These are phyloP conservation scores for Ogataea kodamae DNA, from an alignment of 805 yeast species.

Conservation along the genomic window DNA sequence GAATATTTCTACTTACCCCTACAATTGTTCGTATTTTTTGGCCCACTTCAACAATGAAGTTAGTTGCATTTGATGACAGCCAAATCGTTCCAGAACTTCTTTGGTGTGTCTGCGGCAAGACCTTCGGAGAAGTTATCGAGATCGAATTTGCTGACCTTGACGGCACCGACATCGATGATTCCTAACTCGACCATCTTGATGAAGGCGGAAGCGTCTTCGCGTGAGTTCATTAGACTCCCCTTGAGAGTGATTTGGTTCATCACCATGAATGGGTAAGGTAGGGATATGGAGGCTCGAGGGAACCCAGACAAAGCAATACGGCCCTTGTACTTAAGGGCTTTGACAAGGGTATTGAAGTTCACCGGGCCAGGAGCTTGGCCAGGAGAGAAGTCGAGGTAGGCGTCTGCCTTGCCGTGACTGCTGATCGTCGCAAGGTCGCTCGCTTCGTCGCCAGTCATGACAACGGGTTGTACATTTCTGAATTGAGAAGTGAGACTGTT, in stretches of 20 bases:
- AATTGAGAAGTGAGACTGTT: conserved; percentile 1
- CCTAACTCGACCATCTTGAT: conserved; percentile 8
- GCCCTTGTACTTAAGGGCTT: conserved; percentile 3
- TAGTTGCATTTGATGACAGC: too few relatives aligned
- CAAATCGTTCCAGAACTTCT: too few relatives aligned
- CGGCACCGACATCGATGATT: conserved; percentile 2
- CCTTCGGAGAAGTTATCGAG: too few relatives aligned
- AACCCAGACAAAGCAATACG: conserved; percentile 7
- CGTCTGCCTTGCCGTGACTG: conserved; percentile 4
- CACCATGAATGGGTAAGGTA: conserved; percentile 2
- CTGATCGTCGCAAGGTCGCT: conserved; percentile 1
- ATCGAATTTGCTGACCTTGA: conserved; percentile 3
- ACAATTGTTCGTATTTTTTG: too few relatives aligned
- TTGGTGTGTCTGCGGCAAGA: too few relatives aligned
- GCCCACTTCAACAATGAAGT: too few relatives aligned
- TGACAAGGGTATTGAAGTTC: conserved; percentile 1
- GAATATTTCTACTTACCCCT: too few relatives aligned
- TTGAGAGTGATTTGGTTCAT: conserved; percentile 4
- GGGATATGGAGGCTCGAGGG: background rate
- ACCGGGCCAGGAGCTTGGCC: background rate
- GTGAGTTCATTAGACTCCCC: conserved; percentile 8
- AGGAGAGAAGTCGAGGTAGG: conserved; percentile 8
- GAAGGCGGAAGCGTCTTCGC: conserved; percentile 4
- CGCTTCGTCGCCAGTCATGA: conserved; percentile 5
- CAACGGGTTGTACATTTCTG: conserved; percentile 4